Evolutionary conservation across 2,329 filamentous ascomycete genomes (phyloP), one percentile per base, ranked within the genome.

Genomic region (Talaromyces sp.): DNA sequence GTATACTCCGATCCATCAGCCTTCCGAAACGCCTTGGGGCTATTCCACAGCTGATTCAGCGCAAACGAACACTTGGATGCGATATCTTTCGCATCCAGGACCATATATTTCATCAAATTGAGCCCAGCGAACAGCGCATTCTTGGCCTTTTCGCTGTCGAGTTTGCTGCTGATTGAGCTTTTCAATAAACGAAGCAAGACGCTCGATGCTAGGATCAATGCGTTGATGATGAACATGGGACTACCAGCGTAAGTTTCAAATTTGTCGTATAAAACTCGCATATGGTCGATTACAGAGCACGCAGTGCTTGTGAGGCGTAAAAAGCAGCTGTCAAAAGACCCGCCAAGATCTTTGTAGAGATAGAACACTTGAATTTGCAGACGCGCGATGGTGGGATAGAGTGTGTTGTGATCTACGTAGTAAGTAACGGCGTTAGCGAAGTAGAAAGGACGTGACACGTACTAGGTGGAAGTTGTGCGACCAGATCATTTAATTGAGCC

Each of bases 11-110:
- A 70, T 0, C 78, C 78, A 63, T 81, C 78, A 0, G 74, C 52
- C 56, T 74, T 77, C 27, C 74, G 75, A 66, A 79, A 81, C 9
- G 73, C 77, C 65, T 72, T 80, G 60, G 57, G 72, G 68, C 78
- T 81, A 60, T 77, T 78, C 76, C 77, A 80, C 13, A 80, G 62
- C 39, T 78, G 73, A 47, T 72, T 79, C 33, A 81, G 57, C 2
- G 77, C 68, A 0, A 69, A 70, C 7, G 74, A 73, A 3, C 70
- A 73, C 59, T 76, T 77, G 1, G 75, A 71, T 0, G 77, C 69
- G 2, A 71, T 65, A 48, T 81, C 78, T 7, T 74, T 73, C 47
- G 72, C 75, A 16, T 77, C 74, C 8, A 75, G 68, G 0, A 76
- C 76, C 70, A 79, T 76, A 47, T 74, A 71, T 63, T 78, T 78